Percentiles rank a stretch among this genome's conserved stretches.
Conservation (phyloP, 306 rosid species). For the Parietaria judaica region DNA sequence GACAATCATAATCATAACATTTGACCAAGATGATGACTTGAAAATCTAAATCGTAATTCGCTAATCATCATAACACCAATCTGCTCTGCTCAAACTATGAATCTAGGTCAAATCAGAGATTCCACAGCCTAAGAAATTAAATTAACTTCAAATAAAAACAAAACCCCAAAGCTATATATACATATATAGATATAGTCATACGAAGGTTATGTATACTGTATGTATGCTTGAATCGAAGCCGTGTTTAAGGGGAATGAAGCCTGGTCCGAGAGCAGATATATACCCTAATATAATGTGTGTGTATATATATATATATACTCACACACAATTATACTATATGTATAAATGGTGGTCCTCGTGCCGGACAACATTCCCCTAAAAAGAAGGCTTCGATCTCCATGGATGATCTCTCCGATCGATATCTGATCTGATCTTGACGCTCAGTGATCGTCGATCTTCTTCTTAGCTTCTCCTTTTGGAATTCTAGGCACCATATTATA, state of each 20-base stretch:
- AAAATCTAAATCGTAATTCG: not conserved
- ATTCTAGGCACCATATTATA: not conserved
- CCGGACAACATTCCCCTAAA: constrained; percentile 68
- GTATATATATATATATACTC: not conserved
- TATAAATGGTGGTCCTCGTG: constrained; percentile 31
- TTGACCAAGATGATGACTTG: not conserved
- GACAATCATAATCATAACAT: not conserved
- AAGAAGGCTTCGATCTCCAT: constrained; percentile 31
- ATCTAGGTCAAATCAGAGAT: not conserved
- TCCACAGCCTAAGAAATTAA: not conserved
- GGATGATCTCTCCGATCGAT: not conserved
- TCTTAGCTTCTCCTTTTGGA: not conserved
- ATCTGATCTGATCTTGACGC: no score
- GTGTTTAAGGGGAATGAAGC: constrained; percentile 7
- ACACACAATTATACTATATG: not conserved
- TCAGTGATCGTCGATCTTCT: not conserved
- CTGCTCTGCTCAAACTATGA: constrained; percentile 13
- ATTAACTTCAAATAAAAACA: not conserved
- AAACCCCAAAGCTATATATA: constrained; percentile 4
- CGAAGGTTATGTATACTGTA: no score
- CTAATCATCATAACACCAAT: constrained; percentile 36
- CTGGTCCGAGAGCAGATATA: not conserved
- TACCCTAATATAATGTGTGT: not conserved
- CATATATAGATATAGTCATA: not conserved
- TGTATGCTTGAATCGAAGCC: not conserved